A percentile compares a stretch with the other conserved stretches of the same genome.
Evolutionary conservation across 139 green algal genomes (phyloP).

Genomic region (Haematococcus lacustris): DNA sequence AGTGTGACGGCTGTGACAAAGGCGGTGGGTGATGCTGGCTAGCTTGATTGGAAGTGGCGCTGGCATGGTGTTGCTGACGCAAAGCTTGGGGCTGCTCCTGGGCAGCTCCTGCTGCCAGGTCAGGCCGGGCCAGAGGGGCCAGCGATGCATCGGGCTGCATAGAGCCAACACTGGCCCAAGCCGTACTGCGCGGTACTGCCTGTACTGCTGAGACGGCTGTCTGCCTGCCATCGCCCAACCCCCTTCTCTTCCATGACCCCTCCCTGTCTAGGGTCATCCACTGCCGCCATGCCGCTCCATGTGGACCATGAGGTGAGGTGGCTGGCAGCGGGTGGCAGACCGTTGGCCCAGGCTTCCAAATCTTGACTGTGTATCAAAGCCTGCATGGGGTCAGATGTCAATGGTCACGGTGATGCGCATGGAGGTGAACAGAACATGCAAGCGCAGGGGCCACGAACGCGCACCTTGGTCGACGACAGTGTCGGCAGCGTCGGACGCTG

Average conservation of each 20-base stretch:
- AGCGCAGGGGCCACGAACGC: slow-evolving; percentile 3
- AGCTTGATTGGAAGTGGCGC: not conserved
- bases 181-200: no score
- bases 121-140: not conserved
- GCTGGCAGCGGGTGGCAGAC: not conserved
- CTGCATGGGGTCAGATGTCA: slow-evolving; percentile 11
- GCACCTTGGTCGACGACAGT: slow-evolving; percentile 16
- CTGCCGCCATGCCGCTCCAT: not conserved
- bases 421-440: slow-evolving; percentile 16
- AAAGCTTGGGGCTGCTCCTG: no score
- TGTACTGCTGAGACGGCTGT: no score
- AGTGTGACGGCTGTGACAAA: not conserved
- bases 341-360: slow-evolving; percentile 22
- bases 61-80: no score
- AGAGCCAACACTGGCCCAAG: no score
- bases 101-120: not conserved
- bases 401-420: not conserved
- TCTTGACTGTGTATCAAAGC: slow-evolving; percentile 16
- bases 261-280: no score
- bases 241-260: no score
- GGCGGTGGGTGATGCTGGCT: not conserved
- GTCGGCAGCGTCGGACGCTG: slow-evolving; percentile 31
- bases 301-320: not conserved
- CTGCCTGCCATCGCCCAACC: no score
- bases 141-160: no score